A percentile compares a stretch with the other conserved stretches of the same genome.
Evolutionary conservation across 371 early-diverging fungal genomes (phyloP).

Genomic region (Mortierella sp.): DNA sequence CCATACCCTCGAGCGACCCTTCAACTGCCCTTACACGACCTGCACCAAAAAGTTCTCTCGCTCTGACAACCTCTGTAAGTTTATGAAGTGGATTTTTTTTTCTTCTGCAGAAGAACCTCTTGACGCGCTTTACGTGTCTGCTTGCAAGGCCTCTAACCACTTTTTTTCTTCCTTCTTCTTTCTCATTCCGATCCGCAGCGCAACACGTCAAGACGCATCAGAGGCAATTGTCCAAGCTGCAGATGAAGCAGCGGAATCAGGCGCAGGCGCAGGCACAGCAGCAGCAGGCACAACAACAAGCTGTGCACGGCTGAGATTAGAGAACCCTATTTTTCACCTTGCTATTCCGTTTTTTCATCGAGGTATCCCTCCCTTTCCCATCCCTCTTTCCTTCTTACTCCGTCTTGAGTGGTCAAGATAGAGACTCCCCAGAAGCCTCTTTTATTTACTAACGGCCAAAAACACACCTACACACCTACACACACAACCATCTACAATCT

Average conservation of each 20-base stretch:
- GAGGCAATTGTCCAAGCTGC: conserved; percentile 54
- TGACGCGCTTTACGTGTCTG: background rate
- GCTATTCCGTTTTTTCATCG: background rate
- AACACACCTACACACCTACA: background rate
- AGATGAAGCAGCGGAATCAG: conserved; percentile 48
- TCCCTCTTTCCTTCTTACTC: background rate
- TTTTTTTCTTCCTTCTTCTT: background rate
- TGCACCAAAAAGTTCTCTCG: conserved; percentile 88
- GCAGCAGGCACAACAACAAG: conserved; percentile 32
- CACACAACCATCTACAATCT: background rate
- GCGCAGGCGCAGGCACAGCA: conserved; percentile 45
- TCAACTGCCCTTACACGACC: conserved; percentile 69
- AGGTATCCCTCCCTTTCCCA: background rate
- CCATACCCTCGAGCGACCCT: conserved; percentile 79
- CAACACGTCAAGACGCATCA: conserved; percentile 75
- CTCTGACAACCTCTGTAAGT: conserved; percentile 74
- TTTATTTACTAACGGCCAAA: background rate
- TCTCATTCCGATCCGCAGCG: conserved; percentile 28
- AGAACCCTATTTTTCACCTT: background rate
- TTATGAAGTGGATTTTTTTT: background rate
- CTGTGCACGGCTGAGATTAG: conserved; percentile 1
- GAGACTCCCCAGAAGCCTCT: background rate
- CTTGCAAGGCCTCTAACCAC: background rate
- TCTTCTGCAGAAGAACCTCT: background rate
- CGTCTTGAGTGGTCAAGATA: background rate